phyloP scores from a whole-genome alignment of 164 flowering plant genomes.

The Annona squamosa region DNA sequence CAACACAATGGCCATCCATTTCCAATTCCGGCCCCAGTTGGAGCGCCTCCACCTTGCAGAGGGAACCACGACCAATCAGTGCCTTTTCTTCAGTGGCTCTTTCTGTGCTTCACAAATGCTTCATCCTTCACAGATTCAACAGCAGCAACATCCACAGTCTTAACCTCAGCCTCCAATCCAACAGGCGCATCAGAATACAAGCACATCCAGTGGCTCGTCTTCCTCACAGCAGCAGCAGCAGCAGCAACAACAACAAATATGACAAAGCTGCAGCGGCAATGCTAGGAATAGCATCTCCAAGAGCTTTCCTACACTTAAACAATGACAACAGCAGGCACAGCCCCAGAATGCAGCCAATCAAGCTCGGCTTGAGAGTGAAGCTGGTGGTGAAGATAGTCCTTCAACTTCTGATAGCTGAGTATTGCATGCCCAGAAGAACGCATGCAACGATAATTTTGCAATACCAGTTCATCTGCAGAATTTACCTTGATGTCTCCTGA shows the following conservation, averaged over 20 bases:
- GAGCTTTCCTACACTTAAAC: slow-evolving; percentile 43
- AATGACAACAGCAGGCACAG: slow-evolving; percentile 26
- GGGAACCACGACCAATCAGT: slow-evolving; percentile 56
- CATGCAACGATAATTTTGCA: slow-evolving; percentile 54
- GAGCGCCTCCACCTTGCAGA: slow-evolving; percentile 63
- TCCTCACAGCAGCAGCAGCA: slow-evolving; percentile 81
- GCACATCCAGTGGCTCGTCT: slow-evolving; percentile 65
- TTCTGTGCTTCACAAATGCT: slow-evolving; percentile 87
- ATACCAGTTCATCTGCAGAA: slow-evolving; percentile 52
- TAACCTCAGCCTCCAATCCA: slow-evolving; percentile 44
- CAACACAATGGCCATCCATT: slow-evolving; percentile 73
- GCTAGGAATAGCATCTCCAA: slow-evolving; percentile 38
- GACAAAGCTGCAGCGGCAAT: slow-evolving; percentile 33
- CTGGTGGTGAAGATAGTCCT: slow-evolving; percentile 62
- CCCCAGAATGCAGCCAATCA: slow-evolving; percentile 34
- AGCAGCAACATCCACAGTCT: slow-evolving; percentile 22
- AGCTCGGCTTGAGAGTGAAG: slow-evolving; percentile 45
- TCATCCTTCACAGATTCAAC: slow-evolving; percentile 76
- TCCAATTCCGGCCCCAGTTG: slow-evolving; percentile 70
- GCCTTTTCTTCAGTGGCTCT: slow-evolving; percentile 69
- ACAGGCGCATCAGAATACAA: slow-evolving; percentile 50
- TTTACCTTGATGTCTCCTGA: slow-evolving; percentile 59
- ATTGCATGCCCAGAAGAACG: slow-evolving; percentile 40
- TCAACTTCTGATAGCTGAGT: slow-evolving; percentile 65
- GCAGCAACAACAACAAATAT: slow-evolving; percentile 20